Evolutionary conservation across 768 basidiomycete genomes (phyloP), one percentile per base, ranked within the genome.

Genomic region (Boletus vinaceobasis): DNA sequence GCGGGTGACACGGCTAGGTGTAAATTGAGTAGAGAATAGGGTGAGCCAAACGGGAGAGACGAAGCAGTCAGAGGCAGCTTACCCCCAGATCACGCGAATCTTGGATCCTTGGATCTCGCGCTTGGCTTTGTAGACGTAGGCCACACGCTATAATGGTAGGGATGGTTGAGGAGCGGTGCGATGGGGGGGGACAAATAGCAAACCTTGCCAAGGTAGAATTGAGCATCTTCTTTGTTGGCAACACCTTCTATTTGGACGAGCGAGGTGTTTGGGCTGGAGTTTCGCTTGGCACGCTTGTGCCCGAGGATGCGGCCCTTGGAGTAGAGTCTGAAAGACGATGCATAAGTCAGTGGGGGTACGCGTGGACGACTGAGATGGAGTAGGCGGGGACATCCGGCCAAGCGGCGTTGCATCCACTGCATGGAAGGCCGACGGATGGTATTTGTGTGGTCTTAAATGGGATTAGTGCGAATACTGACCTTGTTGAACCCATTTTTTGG

Each of bases 141-240:
- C 97, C 60, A 99, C 83, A 65, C 96, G 90, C 94, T 97, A 65
- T 23, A 39, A 23, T 19, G 38, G 55, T 46, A 36, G 43, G 13
- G 7, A 23, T 14, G 23, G 38, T 26, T 55, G 7, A 40, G n/a
- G 19, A 52, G 13, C 8, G 6, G 17, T 36, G n/a, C 2, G 17
- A 39, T 17, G 37, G 19, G 17, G 37, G 1, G 46, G 6, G 17
- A 27, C 7, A 48, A 9, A 43, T 26, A 26, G 68, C 83, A 65
- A 64, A 97, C 93, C 89, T 99, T 99, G 71, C 97, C 97, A 59
- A 98, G 85, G 83, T 99, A 99, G 77, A 94, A 96, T 72, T 93
- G 88, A 38, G 95, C 92, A 70, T 96, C 94, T 78, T 96, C 85
- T 77, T 94, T 91, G 67, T 77, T 87, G 60, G 85, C 84, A 53